phyloP scores from a whole-genome alignment of 225 moss, liverwort and hornwort genomes.

The Polytrichum formosum region DNA sequence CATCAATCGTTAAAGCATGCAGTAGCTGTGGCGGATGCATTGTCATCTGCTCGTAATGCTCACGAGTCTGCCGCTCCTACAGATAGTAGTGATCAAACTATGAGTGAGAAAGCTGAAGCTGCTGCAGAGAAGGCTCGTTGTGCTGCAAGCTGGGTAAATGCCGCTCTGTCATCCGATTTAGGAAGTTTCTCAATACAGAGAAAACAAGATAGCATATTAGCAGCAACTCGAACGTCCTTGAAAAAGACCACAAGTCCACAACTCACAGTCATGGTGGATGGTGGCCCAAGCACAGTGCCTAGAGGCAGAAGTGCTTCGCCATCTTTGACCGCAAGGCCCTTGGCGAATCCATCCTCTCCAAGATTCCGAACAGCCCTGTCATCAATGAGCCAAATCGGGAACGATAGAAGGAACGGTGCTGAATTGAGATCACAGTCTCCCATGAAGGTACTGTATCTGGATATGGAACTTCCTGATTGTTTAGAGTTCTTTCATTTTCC shows the following conservation, averaged over 20 bases:
- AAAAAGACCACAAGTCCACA: slow-evolving; percentile 44
- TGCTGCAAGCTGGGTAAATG: slow-evolving; percentile 66
- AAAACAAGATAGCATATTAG: slow-evolving; percentile 37
- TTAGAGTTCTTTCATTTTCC: background rate
- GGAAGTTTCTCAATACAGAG: slow-evolving; percentile 66
- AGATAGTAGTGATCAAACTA: slow-evolving; percentile 32
- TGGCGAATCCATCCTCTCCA: slow-evolving; percentile 37
- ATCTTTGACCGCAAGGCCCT: slow-evolving; percentile 16
- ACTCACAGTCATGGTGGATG: slow-evolving; percentile 37
- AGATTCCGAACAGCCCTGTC: slow-evolving; percentile 60
- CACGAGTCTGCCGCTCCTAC: slow-evolving; percentile 28
- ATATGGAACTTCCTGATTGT: too few species aligned
- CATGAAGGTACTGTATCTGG: slow-evolving; percentile 30
- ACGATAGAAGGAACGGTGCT: slow-evolving; percentile 58
- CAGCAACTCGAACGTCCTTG: slow-evolving; percentile 31
- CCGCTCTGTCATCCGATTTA: slow-evolving; percentile 53
- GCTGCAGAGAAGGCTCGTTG: slow-evolving; percentile 64
- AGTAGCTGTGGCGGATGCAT: slow-evolving; percentile 71
- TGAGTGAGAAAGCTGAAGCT: slow-evolving; percentile 52
- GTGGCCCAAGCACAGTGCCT: slow-evolving; percentile 29
- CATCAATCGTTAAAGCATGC: slow-evolving; percentile 78
- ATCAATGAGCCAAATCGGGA: slow-evolving; percentile 50
- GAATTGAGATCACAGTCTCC: slow-evolving; percentile 74
- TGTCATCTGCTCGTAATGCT: slow-evolving; percentile 48
- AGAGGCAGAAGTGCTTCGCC: slow-evolving; percentile 49